These are phyloP conservation scores for Xylariaceae sp. DNA, from an alignment of 2,329 filamentous ascomycete genomes.

Conservation along the genomic window DNA sequence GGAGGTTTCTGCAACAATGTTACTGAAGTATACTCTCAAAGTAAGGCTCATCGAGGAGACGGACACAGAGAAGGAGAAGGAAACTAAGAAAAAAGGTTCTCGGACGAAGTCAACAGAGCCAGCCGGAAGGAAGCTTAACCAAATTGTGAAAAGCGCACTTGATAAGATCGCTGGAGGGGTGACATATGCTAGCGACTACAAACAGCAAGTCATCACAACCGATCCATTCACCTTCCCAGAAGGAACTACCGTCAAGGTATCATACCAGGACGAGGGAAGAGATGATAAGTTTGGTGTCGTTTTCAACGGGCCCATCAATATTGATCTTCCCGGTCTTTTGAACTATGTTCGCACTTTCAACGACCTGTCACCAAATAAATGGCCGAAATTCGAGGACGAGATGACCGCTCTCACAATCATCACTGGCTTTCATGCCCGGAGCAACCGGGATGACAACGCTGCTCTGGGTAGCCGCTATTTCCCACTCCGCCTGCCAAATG, in stretches of 20 bases:
- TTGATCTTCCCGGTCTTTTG: slow-evolving; percentile 41
- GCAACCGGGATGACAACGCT: slow-evolving; percentile 28
- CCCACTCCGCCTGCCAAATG: slow-evolving; percentile 34
- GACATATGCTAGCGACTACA: slow-evolving; percentile 43
- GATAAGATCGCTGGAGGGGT: slow-evolving; percentile 34
- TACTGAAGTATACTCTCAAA: slow-evolving; percentile 48
- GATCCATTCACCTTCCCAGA: slow-evolving; percentile 37
- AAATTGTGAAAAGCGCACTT: slow-evolving; percentile 41
- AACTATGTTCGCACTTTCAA: slow-evolving; percentile 44
- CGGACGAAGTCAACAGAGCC: slow-evolving; percentile 27
- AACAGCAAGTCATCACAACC: slow-evolving; percentile 44
- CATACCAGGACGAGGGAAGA: slow-evolving; percentile 34
- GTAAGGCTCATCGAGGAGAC: slow-evolving; percentile 20
- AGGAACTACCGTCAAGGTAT: slow-evolving; percentile 34
- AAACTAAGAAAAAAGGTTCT: slow-evolving; percentile 13
- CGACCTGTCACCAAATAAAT: slow-evolving; percentile 29
- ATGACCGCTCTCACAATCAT: slow-evolving; percentile 54
- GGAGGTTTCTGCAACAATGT: slow-evolving; percentile 31
- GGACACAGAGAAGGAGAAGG: slow-evolving; percentile 11
- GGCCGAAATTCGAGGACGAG: slow-evolving; percentile 48
- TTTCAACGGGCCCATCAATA: slow-evolving; percentile 39
- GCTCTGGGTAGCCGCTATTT: slow-evolving; percentile 51
- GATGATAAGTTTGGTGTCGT: slow-evolving; percentile 40
- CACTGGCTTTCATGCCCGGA: slow-evolving; percentile 44
- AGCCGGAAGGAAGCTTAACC: slow-evolving; percentile 43